These are phyloP conservation scores for Rugonectria rugulosa DNA, from an alignment of 2,329 filamentous ascomycete genomes.

Conservation along the genomic window DNA sequence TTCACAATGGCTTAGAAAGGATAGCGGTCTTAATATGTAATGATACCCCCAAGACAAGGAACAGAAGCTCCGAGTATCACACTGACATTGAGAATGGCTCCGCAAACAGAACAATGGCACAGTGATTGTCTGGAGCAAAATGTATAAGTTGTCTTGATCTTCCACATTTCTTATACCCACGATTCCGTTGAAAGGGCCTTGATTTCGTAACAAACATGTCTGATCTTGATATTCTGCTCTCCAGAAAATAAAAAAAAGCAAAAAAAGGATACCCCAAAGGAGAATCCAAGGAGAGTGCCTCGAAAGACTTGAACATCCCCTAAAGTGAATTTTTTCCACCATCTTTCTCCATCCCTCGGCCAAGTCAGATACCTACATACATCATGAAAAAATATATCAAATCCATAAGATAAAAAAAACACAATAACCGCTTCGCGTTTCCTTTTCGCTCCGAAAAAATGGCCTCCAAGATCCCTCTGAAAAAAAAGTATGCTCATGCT, in stretches of 20 bases:
- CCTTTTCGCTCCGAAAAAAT: too few species aligned
- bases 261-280: slow-evolving; percentile 10
- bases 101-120: slow-evolving; percentile 1
- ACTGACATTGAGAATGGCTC: slow-evolving; percentile 10
- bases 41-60: slow-evolving; percentile 29
- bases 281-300: slow-evolving; percentile 18
- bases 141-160: slow-evolving; percentile 24
- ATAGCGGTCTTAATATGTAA: slow-evolving; percentile 11
- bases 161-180: slow-evolving; percentile 28
- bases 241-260: slow-evolving; percentile 23
- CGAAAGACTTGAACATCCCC: slow-evolving; percentile 17
- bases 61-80: slow-evolving; percentile 6
- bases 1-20: neutral
- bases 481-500: slow-evolving; percentile 30
- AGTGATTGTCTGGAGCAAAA: slow-evolving; percentile 16
- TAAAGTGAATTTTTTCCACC: slow-evolving; percentile 22
- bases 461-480: slow-evolving; percentile 30
- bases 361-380: slow-evolving; percentile 37
- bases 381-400: slow-evolving; percentile 35
- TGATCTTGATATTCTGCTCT: slow-evolving; percentile 33
- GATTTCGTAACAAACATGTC: slow-evolving; percentile 32
- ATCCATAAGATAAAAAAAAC: slow-evolving; percentile 19
- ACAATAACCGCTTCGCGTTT: slow-evolving; percentile 30
- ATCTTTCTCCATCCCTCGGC: slow-evolving; percentile 25
- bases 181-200: slow-evolving; percentile 22